Evolutionary conservation across 2,329 filamentous ascomycete genomes (phyloP), one percentile per base, ranked within the genome.

Genomic region (Colletotrichum brevisporum): DNA sequence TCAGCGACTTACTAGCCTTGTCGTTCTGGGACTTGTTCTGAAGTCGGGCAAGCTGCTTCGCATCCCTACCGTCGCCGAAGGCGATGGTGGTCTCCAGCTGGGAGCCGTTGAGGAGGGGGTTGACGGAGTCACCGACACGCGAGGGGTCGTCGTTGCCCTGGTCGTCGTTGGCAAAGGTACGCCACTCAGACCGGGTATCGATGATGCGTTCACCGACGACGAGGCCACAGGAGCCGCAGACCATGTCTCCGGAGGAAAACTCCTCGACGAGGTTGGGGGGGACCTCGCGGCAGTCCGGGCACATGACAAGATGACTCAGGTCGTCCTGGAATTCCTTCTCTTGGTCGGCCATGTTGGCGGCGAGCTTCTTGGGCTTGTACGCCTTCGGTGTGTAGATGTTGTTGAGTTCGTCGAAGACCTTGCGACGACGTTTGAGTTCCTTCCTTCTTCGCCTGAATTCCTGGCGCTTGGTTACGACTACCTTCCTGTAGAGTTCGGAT

Each of bases 81-180:
- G 93, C 93, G 73, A 98, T 97, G 72, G 88, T 91, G 6, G 95
- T 98, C 77, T 95, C 90, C 53, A 98, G 90, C 82, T 97, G 94
- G 72, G 94, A 92, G 65, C 94, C 95, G 76, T 97, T 94, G 67
- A 97, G 88, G 51, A 99, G 90, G 62, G 94, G 92, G 77, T 98
- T 98, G 70, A 92, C 91, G 6, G 92, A 93, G 75, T 98, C 96
- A 84, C 96, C 96, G 73, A 99, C 95, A 94, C 96, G 96, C 68
- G 94, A 98, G 5, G 97, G 96, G 74, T 99, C 96, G 75, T 98
- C 97, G 77, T 93, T 95, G 76, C 94, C 94, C 80, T 97, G 94
- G 79, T 99, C 97, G 77, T 99, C 96, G 79, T 98, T 98, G 78
- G 95, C 94, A 83, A 99, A 99, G 1, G 96, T 99, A 78, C 96